Evolutionary conservation across 306 rosid genomes (phyloP), one percentile per base, ranked within the genome.

Genomic region (Rubus parviflorus): DNA sequence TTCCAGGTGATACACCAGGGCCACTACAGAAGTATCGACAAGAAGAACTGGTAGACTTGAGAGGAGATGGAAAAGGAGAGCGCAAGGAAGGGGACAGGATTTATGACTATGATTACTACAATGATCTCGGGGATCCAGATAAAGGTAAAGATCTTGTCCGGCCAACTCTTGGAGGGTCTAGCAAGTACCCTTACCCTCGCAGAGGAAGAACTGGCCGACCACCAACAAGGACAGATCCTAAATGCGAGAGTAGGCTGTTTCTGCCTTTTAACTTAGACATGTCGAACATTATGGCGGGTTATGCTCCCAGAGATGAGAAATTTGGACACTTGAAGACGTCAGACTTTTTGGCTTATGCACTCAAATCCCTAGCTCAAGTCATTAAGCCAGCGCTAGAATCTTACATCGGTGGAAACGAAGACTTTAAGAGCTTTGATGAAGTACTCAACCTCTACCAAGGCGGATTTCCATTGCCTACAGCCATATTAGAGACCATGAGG

Each of bases 251-350:
- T 47, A 85, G 90, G 83, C 75, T 94, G 81, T 69, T 56, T 40
- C 51, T 81, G 51, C 10, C 72, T 67, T 54, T 6, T 86, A 89
- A 90, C 69, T 79, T 94, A 54, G 84, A 85, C 85, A 83, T 92
- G 35, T 1, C 35, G 35, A 30, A 30, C 35, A 30, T 30, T 30
- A 30, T 30, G 35, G 35, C 35, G 35, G 35, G 35, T 57, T 92
- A 92, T 51, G 96, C 89, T 67, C 98, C 98, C 6, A 86, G 89
- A 81, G 97, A 92, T 38, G 98, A 94, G 68, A 77, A 86, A 61
- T 94, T 94, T 62, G 93, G 94, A 5, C 97, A 92, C 79, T 69
- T 92, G 86, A 94, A 94, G 81, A 43, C 90, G 90, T 46, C 96
- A 14, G 97, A 94, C 48, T 90, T 92, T 70, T 90, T 94, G 41